phyloP scores from a whole-genome alignment of 2,329 filamentous ascomycete genomes.

The Dryadomyces quercus-mongolicae region DNA sequence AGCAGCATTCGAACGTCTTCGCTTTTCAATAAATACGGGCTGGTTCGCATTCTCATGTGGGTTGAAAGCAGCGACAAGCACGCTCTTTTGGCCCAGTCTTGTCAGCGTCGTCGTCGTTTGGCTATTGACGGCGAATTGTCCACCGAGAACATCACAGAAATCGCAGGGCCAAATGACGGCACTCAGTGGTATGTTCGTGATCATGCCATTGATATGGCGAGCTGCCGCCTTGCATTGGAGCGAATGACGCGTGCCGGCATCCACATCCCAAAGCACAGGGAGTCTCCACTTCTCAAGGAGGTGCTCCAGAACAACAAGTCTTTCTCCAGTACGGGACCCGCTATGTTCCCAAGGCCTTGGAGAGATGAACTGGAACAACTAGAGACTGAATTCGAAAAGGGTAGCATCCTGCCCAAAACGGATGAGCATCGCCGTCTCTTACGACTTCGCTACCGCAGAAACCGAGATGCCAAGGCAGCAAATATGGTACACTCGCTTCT shows the following conservation, averaged over 20 bases:
- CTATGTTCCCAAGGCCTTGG: slow-evolving; percentile 25
- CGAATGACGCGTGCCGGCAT: slow-evolving; percentile 35
- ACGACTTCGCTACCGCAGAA: slow-evolving; percentile 9
- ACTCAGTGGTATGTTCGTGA: slow-evolving; percentile 27
- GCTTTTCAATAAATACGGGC: slow-evolving; percentile 63
- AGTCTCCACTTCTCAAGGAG: slow-evolving; percentile 19
- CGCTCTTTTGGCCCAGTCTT: slow-evolving; percentile 45
- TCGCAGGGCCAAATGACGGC: slow-evolving; percentile 22
- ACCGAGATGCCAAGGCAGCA: slow-evolving; percentile 9
- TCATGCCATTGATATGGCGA: slow-evolving; percentile 33
- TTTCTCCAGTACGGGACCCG: background rate
- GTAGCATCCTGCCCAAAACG: slow-evolving; percentile 2
- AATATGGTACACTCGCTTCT: slow-evolving; percentile 18
- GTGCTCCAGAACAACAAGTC: background rate
- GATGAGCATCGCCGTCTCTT: slow-evolving; percentile 4
- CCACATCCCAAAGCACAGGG: slow-evolving; percentile 31
- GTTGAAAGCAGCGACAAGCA: slow-evolving; percentile 47
- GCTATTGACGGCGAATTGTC: slow-evolving; percentile 48
- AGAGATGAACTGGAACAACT: slow-evolving; percentile 29
- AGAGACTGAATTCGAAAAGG: slow-evolving; percentile 16
- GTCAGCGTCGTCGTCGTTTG: slow-evolving; percentile 42
- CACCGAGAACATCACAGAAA: slow-evolving; percentile 46
- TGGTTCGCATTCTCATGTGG: slow-evolving; percentile 71
- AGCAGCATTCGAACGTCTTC: slow-evolving; percentile 42
- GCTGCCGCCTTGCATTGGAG: slow-evolving; percentile 24